These are phyloP conservation scores for Galerina marginata DNA, from an alignment of 768 basidiomycete species.

Conservation along the genomic window DNA sequence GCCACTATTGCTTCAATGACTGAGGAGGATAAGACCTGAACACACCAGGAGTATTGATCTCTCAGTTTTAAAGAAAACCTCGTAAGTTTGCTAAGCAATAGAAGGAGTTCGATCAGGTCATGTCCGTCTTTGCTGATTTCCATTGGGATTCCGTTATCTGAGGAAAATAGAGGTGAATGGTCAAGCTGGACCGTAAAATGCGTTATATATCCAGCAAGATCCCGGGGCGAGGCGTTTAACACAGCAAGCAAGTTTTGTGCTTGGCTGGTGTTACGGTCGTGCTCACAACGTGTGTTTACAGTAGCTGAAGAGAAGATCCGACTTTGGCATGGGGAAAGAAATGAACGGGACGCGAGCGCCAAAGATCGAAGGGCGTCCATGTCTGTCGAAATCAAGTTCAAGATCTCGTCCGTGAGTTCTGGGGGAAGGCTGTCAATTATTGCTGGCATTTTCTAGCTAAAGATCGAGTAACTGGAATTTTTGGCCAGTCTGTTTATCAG, in stretches of 20 bases:
- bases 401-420: constrained; percentile 2
- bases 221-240: not conserved
- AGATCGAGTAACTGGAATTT: too few species aligned
- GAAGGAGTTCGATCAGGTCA: not conserved
- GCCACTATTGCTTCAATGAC: not conserved
- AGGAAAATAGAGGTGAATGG: too few species aligned
- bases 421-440: not conserved
- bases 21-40: not conserved
- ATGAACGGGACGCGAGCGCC: not conserved
- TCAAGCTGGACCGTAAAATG: not conserved
- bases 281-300: not conserved
- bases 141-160: too few species aligned
- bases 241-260: not conserved
- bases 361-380: not conserved
- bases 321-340: not conserved
- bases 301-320: not conserved
- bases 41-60: not conserved
- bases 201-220: not conserved
- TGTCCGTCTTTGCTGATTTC: not conserved
- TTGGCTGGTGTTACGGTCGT: not conserved
- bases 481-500: too few species aligned
- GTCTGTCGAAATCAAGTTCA: not conserved
- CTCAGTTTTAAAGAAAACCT: not conserved
- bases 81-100: not conserved
- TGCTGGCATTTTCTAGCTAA: not conserved